phyloP scores from a whole-genome alignment of 352 stramenopile genomes.

The Globisporangium takayamanum region DNA sequence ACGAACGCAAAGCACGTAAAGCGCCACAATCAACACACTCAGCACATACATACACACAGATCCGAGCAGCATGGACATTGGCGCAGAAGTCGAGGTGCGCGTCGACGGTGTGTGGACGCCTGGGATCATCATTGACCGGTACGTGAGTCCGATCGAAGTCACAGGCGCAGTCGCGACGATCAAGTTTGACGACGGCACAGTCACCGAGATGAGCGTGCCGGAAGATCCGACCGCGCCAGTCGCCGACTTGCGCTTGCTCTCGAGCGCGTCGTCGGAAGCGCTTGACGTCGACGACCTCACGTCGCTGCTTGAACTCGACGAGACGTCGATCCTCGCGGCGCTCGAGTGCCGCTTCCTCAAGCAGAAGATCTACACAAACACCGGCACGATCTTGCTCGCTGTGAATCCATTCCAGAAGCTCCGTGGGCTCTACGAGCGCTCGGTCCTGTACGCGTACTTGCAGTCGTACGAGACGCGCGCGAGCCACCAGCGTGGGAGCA shows the following conservation, averaged over 20 bases:
- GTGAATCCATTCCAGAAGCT: constrained; percentile 85
- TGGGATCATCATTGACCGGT: constrained; percentile 55
- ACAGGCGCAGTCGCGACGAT: constrained; percentile 46
- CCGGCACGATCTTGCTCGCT: constrained; percentile 69
- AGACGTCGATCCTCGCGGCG: constrained; percentile 54
- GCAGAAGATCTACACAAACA: constrained; percentile 85
- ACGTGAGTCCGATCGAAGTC: constrained; percentile 46
- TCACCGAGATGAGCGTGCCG: constrained; percentile 36
- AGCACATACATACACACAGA: not conserved
- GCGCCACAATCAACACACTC: not conserved
- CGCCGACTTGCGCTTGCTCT: constrained; percentile 25
- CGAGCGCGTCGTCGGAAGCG: not conserved
- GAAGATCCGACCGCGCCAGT: constrained; percentile 24
- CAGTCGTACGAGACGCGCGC: constrained; percentile 45
- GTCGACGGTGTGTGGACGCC: constrained; percentile 38
- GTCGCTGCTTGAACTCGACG: constrained; percentile 70
- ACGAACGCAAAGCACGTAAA: not conserved
- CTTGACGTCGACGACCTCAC: constrained; percentile 81
- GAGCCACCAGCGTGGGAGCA: constrained; percentile 22
- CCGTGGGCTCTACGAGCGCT: constrained; percentile 46
- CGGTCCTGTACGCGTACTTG: constrained; percentile 54
- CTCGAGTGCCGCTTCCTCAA: constrained; percentile 65
- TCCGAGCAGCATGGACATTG: constrained; percentile 44
- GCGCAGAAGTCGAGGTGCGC: constrained; percentile 56
- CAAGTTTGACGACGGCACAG: constrained; percentile 57